Conservation (phyloP, 2,329 filamentous ascomycete species). For the Geoglossum cookeanum region DNA sequence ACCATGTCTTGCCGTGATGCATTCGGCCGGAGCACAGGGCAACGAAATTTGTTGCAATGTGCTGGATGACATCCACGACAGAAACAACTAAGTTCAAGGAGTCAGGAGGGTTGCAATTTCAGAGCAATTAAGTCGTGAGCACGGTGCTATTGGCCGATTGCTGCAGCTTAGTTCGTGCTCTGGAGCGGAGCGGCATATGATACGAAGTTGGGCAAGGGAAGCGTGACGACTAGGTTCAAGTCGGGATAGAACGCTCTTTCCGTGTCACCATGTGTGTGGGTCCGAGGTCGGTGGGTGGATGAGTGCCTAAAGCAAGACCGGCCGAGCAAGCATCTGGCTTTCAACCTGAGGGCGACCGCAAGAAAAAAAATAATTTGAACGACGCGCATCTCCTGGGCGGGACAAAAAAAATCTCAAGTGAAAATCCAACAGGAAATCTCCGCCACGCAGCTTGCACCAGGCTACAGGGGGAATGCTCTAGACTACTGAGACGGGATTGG, state of each 20-base stretch:
- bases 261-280: conserved; percentile 3
- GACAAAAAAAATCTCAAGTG: not conserved
- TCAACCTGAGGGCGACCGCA: not conserved
- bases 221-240: conserved; percentile 1
- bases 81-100: not conserved
- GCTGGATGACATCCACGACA: not conserved
- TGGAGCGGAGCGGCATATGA: conserved; percentile 2
- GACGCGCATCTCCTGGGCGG: not conserved
- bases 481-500: not conserved
- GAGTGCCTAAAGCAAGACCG: conserved; percentile 1
- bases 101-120: conserved; percentile 3
- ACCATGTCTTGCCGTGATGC: conserved; percentile 2
- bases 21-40: conserved; percentile 1
- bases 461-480: not conserved
- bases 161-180: conserved; percentile 1
- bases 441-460: not conserved
- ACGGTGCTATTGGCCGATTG: not conserved
- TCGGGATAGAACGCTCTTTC: not conserved
- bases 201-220: conserved; percentile 1
- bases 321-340: not conserved
- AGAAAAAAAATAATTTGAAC: not conserved
- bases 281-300: not conserved
- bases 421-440: not conserved
- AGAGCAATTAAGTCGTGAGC: conserved; percentile 1
- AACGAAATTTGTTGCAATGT: not conserved